phyloP scores from a whole-genome alignment of 257 asterid species.

The Petunia secreta region DNA sequence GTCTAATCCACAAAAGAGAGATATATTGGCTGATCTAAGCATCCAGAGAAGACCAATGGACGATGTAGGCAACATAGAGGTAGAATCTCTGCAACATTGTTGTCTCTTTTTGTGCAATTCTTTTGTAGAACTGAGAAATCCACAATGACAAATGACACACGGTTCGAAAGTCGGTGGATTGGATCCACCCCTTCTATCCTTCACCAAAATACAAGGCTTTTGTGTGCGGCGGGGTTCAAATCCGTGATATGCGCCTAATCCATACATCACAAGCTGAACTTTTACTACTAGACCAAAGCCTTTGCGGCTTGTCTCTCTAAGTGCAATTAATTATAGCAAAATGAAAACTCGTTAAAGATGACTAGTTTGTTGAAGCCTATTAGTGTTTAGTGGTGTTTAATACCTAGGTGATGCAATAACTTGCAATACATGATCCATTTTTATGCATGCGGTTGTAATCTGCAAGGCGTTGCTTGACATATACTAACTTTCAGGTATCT shows the following conservation, averaged over 20 bases:
- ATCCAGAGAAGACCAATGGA: constrained; percentile 86
- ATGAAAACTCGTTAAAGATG: constrained; percentile 1
- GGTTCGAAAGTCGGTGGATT: too few relatives aligned
- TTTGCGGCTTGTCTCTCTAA: not conserved
- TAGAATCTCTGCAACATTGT: constrained; percentile 29
- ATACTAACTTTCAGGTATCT: constrained; percentile 45
- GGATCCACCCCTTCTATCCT: too few relatives aligned
- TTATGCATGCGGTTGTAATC: not conserved
- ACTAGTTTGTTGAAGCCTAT: not conserved
- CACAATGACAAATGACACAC: too few relatives aligned
- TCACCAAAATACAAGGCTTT: too few relatives aligned
- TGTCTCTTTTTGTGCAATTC: not conserved
- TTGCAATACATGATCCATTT: constrained; percentile 10
- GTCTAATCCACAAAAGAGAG: constrained; percentile 49
- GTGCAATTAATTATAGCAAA: not conserved
- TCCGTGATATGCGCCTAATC: too few relatives aligned
- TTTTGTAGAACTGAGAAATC: too few relatives aligned
- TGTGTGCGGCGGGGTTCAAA: too few relatives aligned
- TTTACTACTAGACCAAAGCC: too few relatives aligned
- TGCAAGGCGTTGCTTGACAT: constrained; percentile 20
- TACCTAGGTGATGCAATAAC: not conserved
- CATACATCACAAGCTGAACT: too few relatives aligned
- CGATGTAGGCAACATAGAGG: constrained; percentile 91
- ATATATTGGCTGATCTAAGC: constrained; percentile 46
- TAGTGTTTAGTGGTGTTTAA: constrained; percentile 9